Conservation (phyloP, 106 monocot species). For the Narthecium ossifragum region DNA sequence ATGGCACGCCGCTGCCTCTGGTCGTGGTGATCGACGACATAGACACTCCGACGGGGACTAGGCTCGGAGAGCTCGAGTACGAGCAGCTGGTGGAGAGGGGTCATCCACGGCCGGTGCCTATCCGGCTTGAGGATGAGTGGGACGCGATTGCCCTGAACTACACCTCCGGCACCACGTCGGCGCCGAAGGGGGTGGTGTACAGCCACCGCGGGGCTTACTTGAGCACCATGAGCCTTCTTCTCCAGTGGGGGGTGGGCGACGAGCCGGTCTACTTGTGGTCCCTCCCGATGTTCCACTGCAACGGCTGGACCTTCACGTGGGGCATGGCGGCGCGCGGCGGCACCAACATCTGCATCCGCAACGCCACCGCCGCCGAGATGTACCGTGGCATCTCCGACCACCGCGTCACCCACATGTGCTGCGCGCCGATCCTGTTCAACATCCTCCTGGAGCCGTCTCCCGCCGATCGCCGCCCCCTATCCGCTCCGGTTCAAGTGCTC, state of each 20-base stretch:
- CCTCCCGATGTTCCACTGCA: conserved; percentile 11
- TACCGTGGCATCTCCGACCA: conserved; percentile 4
- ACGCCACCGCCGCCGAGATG: neutral
- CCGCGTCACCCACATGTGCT: conserved; percentile 12
- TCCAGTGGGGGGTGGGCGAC: neutral
- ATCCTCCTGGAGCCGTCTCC: conserved; percentile 4
- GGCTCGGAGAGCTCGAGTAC: conserved; percentile 18
- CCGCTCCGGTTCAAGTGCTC: neutral
- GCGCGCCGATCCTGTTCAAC: conserved; percentile 3
- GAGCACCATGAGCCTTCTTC: neutral
- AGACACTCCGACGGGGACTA: conserved; percentile 6
- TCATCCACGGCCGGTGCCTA: neutral
- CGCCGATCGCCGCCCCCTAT: neutral
- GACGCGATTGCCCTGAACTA: conserved; percentile 30
- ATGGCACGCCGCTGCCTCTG: too few species aligned
- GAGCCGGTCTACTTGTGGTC: conserved; percentile 4
- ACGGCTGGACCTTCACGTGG: conserved; percentile 10
- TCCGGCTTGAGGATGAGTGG: conserved; percentile 24
- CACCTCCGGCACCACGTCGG: conserved; percentile 35
- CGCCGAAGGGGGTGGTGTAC: conserved; percentile 26
- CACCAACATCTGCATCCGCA: conserved; percentile 9
- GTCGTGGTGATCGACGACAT: conserved; percentile 1
- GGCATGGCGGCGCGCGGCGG: conserved; percentile 6
- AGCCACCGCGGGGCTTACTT: conserved; percentile 10
- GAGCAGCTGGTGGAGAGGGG: conserved; percentile 11